A percentile compares a stretch with the other conserved stretches of the same genome.
Conservation (phyloP, 1,284 basidiomycete species). For the Abortiporus biennis region DNA sequence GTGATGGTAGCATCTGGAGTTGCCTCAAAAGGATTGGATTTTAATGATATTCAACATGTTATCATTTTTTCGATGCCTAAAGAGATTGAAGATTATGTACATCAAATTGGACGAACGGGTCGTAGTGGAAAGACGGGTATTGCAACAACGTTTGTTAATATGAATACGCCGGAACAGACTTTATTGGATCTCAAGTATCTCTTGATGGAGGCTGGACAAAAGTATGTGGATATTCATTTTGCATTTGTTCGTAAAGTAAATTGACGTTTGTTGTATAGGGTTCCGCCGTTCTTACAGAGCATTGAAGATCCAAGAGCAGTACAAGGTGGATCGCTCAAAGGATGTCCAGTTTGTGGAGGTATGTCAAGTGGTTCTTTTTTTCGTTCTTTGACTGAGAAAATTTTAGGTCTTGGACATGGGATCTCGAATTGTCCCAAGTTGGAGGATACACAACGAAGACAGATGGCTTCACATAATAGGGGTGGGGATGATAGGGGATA, state of each 20-base stretch:
- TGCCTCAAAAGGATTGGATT: slow-evolving; percentile 96
- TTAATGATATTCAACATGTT: slow-evolving; percentile 96
- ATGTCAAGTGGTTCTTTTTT: slow-evolving; percentile 15
- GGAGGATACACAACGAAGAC: slow-evolving; percentile 86
- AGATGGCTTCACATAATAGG: slow-evolving; percentile 83
- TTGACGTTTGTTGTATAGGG: slow-evolving; percentile 40
- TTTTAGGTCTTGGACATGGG: slow-evolving; percentile 81
- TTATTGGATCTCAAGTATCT: slow-evolving; percentile 96
- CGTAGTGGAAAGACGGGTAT: slow-evolving; percentile 97
- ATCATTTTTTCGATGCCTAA: slow-evolving; percentile 99
- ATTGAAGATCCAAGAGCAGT: slow-evolving; percentile 89
- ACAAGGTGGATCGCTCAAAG: slow-evolving; percentile 72
- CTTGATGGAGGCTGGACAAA: slow-evolving; percentile 96
- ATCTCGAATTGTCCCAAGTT: slow-evolving; percentile 95
- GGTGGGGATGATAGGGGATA: slow-evolving; percentile 60
- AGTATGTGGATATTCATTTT: slow-evolving; percentile 42
- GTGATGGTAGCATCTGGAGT: slow-evolving; percentile 99
- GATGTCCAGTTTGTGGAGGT: slow-evolving; percentile 97
- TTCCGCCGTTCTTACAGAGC: slow-evolving; percentile 90
- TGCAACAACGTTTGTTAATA: slow-evolving; percentile 99
- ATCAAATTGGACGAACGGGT: slow-evolving; percentile 98
- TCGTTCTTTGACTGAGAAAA: neutral
- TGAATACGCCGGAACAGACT: slow-evolving; percentile 95
- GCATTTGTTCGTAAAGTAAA: slow-evolving; percentile 3
- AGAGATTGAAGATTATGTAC: slow-evolving; percentile 98